Conservation (phyloP, 345 rosid species). For the Hirschfeldia incana region DNA sequence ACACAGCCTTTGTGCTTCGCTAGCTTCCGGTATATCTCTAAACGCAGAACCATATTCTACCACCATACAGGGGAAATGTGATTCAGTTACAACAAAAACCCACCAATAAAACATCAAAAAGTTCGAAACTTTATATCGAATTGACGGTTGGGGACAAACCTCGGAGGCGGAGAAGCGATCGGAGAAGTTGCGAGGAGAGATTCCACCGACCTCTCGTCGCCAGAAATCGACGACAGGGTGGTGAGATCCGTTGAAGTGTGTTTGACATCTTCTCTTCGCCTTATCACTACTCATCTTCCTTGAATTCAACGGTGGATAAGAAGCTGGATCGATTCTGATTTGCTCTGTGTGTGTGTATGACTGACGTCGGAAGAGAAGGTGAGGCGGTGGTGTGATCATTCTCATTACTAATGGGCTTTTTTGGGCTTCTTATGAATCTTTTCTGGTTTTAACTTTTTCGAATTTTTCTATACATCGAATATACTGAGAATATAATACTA, state of each 20-base stretch:
- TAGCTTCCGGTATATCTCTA: conserved; percentile 60
- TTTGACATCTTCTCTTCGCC: conserved; percentile 39
- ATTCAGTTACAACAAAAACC: background rate
- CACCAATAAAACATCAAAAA: conserved; percentile 1
- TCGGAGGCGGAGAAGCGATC: conserved; percentile 74
- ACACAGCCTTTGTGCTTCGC: conserved; percentile 79
- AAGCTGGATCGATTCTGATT: background rate
- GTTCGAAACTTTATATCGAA: too few relatives aligned
- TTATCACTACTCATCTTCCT: conserved; percentile 31
- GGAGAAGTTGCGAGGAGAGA: conserved; percentile 65
- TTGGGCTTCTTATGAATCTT: too few relatives aligned
- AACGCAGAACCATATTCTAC: conserved; percentile 74
- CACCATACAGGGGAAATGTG: background rate
- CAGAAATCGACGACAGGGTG: conserved; percentile 65
- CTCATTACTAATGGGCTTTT: too few relatives aligned
- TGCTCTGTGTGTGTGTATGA: background rate
- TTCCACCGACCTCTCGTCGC: conserved; percentile 74
- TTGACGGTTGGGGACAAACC: conserved; percentile 44
- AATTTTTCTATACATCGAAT: too few relatives aligned
- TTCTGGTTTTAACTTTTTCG: too few relatives aligned
- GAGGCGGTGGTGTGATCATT: too few relatives aligned
- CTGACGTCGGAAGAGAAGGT: too few relatives aligned
- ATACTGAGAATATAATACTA: too few relatives aligned
- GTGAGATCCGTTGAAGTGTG: conserved; percentile 37
- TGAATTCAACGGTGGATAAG: background rate